phyloP scores from a whole-genome alignment of 345 rosid genomes.

The Citrus hindsii region DNA sequence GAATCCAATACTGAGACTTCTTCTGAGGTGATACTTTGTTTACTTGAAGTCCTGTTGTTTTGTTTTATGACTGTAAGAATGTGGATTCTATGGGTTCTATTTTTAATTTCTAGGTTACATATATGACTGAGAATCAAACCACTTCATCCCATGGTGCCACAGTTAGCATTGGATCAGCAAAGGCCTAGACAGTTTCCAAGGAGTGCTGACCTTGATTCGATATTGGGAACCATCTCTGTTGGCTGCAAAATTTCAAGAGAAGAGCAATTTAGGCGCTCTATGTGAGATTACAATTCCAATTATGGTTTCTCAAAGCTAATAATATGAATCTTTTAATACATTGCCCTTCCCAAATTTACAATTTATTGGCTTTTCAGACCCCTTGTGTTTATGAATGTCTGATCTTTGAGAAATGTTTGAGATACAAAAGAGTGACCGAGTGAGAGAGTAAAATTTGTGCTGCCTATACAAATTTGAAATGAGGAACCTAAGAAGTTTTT shows the following conservation, averaged over 20 bases:
- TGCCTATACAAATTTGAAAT: background rate
- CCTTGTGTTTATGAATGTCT: background rate
- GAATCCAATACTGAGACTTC: conserved; percentile 6
- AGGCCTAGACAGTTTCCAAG: conserved; percentile 11
- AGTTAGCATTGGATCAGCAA: conserved; percentile 5
- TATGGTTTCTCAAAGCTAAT: conserved; percentile 6
- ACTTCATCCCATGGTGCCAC: background rate
- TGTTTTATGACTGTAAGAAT: background rate
- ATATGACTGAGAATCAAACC: background rate
- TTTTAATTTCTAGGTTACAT: conserved; percentile 13
- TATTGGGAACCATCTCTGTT: conserved; percentile 3
- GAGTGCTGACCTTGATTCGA: background rate
- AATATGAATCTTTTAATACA: background rate
- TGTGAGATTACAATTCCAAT: conserved; percentile 8
- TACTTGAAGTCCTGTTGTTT: conserved; percentile 1
- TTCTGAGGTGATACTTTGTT: conserved; percentile 16
- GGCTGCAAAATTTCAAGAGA: conserved; percentile 9
- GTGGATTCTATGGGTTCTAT: background rate
- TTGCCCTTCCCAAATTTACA: background rate
- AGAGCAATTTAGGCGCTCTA: background rate
- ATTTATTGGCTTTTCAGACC: background rate
- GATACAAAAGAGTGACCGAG: background rate
- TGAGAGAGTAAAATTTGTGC: background rate
- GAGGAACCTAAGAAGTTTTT: background rate
- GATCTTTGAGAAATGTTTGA: background rate